phyloP scores from a whole-genome alignment of 129 eudicot species.

The Lactuca saligna region DNA sequence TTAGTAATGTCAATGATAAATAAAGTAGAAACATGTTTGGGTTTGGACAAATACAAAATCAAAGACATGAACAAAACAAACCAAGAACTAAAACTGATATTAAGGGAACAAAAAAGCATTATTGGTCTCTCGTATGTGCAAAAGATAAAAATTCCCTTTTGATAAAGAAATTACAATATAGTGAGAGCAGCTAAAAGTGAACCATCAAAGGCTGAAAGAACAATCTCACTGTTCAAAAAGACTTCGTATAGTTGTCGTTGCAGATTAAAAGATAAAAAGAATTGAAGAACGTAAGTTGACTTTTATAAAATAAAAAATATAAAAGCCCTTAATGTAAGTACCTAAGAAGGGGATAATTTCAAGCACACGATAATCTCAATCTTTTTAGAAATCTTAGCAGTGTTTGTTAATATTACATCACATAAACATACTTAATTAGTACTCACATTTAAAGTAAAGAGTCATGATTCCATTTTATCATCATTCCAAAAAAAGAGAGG shows the following conservation, averaged over 20 bases:
- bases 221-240: constrained; percentile 87
- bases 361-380: constrained; percentile 89
- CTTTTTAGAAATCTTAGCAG: constrained; percentile 74
- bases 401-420: background rate
- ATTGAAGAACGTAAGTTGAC: background rate
- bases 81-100: too few species aligned
- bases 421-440: too few species aligned
- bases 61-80: too few species aligned
- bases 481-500: too few species aligned
- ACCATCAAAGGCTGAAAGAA: constrained; percentile 91
- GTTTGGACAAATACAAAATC: too few species aligned
- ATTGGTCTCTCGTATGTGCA: too few species aligned
- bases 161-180: constrained; percentile 31
- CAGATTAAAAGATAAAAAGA: constrained; percentile 22
- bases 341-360: constrained; percentile 72
- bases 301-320: background rate
- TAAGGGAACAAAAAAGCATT: too few species aligned
- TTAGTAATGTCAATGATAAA: too few species aligned
- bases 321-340: constrained; percentile 12
- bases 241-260: constrained; percentile 91
- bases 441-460: too few species aligned
- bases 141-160: too few species aligned
- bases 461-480: too few species aligned
- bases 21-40: too few species aligned
- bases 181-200: constrained; percentile 97